A percentile compares a stretch with the other conserved stretches of the same genome.
These are phyloP conservation scores for Paramecium tetraurelia DNA, from an alignment of 73 alveolate genomes.

Conservation along the genomic window DNA sequence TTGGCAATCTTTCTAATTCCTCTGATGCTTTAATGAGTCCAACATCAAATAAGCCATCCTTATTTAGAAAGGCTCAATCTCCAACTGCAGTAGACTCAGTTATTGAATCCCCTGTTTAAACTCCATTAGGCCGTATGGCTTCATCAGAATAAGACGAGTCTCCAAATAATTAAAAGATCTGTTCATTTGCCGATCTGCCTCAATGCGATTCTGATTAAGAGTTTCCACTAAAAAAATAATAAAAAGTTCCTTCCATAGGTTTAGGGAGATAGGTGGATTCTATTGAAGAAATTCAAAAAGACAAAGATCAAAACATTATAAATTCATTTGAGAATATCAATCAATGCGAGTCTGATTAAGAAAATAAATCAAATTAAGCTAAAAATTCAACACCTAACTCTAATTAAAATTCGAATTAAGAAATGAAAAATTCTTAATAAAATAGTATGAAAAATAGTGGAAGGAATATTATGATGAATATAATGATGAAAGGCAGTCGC, in stretches of 20 bases:
- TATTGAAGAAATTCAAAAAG: conserved; percentile 18
- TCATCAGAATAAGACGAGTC: not conserved
- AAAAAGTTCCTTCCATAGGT: not conserved
- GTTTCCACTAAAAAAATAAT: not conserved
- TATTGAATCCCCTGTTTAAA: not conserved
- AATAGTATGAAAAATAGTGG: not conserved
- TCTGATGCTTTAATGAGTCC: conserved; percentile 14
- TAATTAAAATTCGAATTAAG: not conserved
- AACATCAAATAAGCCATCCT: not conserved
- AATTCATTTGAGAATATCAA: not conserved
- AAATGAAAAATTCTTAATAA: not conserved
- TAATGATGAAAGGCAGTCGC: conserved; percentile 7
- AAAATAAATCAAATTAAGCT: not conserved
- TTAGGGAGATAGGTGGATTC: conserved; percentile 18
- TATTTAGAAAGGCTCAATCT: conserved; percentile 1
- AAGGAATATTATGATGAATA: not conserved
- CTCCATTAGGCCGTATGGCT: not conserved
- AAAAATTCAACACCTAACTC: not conserved
- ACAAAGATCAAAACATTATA: not conserved
- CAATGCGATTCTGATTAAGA: not conserved
- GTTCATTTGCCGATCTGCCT: not conserved
- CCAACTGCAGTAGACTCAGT: not conserved
- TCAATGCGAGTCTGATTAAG: conserved; percentile 1
- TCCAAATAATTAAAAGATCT: not conserved
- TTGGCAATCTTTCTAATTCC: not conserved